Evolutionary conservation across 768 basidiomycete genomes (phyloP), one percentile per base, ranked within the genome.

Genomic region (Auriscalpium vulgare): DNA sequence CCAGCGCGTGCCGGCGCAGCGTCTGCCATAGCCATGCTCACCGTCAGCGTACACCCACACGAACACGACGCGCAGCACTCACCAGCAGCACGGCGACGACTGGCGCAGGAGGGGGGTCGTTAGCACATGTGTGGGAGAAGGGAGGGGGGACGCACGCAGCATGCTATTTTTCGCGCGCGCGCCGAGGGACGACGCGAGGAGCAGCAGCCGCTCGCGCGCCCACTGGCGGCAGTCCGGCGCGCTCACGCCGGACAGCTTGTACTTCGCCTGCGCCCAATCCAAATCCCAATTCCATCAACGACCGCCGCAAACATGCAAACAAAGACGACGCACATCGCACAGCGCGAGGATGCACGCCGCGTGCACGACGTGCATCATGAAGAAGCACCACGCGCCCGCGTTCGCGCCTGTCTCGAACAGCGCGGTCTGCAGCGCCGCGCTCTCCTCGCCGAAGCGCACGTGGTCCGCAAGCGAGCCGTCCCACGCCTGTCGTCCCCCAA

Each of bases 381-480:
- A 87, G 71, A 81, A 92, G 62, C 84, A 87, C 90, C 89, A 91
- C 10, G 87, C 86, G 47, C 88, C 86, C 34, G 78, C 78, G 62
- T 88, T 89, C 14, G 85, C 85, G 62, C 80, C 81, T 19, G 88
- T 90, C 65, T 88, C 88, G 61, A 90, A 86, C 81, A 88, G 87
- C 16, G 82, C 78, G 59, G 83, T 72, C 62, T 91, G 87, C 17
- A 83, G 79, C 59, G 76, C 74, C 17, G 90, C 68, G 65, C 78
- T 89, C 62, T 86, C 79, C 47, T 86, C 82, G 21, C 79, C 84
- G 64, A 87, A 91, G 8, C 77, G 79, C 47, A 92, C 79, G 63
- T 84, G 78, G 44, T 83, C 80, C 10, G 90, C 82, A n/a, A 91
- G 78, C 37, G 79, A 79, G 21, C 72, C 71, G 29, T 72, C 73